phyloP scores from a whole-genome alignment of 192 early-diverging fungal genomes.

The Coemansia sp. region DNA sequence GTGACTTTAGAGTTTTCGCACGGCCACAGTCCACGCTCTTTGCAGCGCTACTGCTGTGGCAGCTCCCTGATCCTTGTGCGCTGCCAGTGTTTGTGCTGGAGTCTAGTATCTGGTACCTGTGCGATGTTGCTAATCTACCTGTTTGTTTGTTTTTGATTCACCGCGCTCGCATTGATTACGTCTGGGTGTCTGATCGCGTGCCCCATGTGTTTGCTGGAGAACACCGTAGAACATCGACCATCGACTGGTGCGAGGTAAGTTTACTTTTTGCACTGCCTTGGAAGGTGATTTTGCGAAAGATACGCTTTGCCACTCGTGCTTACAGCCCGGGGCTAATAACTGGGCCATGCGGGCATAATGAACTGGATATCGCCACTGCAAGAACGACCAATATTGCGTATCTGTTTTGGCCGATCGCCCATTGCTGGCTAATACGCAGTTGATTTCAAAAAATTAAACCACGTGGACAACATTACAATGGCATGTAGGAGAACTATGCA shows the following conservation, averaged over 20 bases:
- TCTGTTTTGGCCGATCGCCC: background rate
- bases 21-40: background rate
- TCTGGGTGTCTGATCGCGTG: background rate
- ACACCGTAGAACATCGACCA: constrained; percentile 57
- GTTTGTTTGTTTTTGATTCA: constrained; percentile 4
- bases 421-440: no score
- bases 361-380: background rate
- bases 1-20: background rate
- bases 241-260: constrained; percentile 78
- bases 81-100: background rate
- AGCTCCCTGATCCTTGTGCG: background rate
- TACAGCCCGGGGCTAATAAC: no score
- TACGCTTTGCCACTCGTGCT: background rate
- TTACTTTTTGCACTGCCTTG: background rate
- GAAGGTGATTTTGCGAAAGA: background rate
- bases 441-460: background rate
- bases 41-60: background rate
- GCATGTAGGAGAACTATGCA: constrained; percentile 64
- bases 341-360: background rate
- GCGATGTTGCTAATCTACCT: background rate
- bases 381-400: background rate
- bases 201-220: background rate
- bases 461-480: background rate
- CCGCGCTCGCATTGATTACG: background rate
- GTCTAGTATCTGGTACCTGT: background rate